Base-by-base conservation (phyloP, 73 alveolate genomes). In the Durusdinium trenchii region DNA sequence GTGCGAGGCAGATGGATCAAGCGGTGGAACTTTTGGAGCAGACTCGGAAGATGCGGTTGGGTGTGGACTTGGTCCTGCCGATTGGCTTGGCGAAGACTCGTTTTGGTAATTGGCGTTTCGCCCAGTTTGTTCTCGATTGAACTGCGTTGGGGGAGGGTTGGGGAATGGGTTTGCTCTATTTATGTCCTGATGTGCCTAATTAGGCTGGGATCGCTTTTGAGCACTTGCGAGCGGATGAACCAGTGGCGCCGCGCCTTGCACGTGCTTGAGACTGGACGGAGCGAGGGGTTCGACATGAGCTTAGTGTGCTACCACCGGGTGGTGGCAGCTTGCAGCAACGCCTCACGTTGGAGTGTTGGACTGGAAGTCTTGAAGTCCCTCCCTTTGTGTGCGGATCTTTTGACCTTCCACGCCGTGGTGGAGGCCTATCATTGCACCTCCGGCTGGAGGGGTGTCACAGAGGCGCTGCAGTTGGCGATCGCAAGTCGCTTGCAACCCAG, bases 131-230 rank as follows among this genome's bases (percentile, higher is more conserved):
- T n/a, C n/a, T n/a, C n/a, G n/a, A n/a, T n/a, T n/a, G n/a, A n/a
- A n/a, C n/a, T n/a, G n/a, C n/a, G n/a, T n/a, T n/a, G n/a, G n/a
- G n/a, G n/a, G n/a, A n/a, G n/a, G n/a, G n/a, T n/a, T n/a, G n/a
- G n/a, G n/a, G n/a, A n/a, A n/a, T n/a, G n/a, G n/a, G n/a, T n/a
- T n/a, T n/a, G n/a, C n/a, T n/a, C n/a, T n/a, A n/a, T n/a, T n/a
- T n/a, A n/a, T n/a, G n/a, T n/a, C n/a, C n/a, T n/a, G n/a, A n/a
- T n/a, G n/a, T n/a, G n/a, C n/a, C n/a, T n/a, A n/a, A n/a, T n/a
- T n/a, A n/a, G n/a, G 96, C 69, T 50, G 48, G 96, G 96, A 42
- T 62, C 96, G 16, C 67, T 89, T 46, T 48, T 89, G 51, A 67
- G 86, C 71, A 26, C 96, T 30, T 89, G 86, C 28, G 96, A 89